Base-by-base conservation (phyloP, 2,329 filamentous ascomycete genomes). In the Leptographium radiaticola region DNA sequence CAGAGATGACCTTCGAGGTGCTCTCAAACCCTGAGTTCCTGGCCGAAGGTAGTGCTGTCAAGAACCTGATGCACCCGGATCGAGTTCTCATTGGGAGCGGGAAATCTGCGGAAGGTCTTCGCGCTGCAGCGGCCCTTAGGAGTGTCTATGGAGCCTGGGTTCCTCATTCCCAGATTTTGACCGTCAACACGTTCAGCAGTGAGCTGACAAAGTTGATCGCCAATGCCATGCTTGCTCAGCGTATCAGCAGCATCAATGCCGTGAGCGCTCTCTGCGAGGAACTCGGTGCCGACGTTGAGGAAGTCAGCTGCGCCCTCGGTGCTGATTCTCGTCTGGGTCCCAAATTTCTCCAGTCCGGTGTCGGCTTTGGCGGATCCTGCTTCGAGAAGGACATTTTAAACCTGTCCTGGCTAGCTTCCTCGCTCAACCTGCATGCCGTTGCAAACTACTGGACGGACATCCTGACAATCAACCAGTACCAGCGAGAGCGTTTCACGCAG, bases 221-320 rank as follows among this genome's bases (percentile, higher is more conserved):
- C 25, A 54, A 54, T 43, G 52, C 52, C 16, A 54, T 54, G 52
- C 47, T 54, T 18, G 52, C 52, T 1, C 52, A 54, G 48, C 52
- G 52, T 18, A 51, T 54, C 52, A 54, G 52, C 52, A 54, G 52
- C 25, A 54, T 54, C 42, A 59, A 54, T 33, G 52, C 47, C 15
- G 52, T 54, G 8, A 54, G 52, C 42, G 47, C 47, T 18, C 47
- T 54, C 13, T 54, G 52, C 33, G 52, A 54, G 18, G 47, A 54
- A 25, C 33, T 54, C 11, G 52, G 48, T 11, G 52, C 47, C 0
- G 52, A 54, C 8, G 52, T 51, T 7, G 47, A 40, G 10, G 52
- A 54, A 18, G 47, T 54, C 33, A 43, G 38, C 30, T 33, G 47
- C 6, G 52, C 52, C 13, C 52, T 54, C 16, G 52, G 52, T 8